Conservation (phyloP, 805 yeast genomes). For the Wickerhamomyces hampshirensis region DNA sequence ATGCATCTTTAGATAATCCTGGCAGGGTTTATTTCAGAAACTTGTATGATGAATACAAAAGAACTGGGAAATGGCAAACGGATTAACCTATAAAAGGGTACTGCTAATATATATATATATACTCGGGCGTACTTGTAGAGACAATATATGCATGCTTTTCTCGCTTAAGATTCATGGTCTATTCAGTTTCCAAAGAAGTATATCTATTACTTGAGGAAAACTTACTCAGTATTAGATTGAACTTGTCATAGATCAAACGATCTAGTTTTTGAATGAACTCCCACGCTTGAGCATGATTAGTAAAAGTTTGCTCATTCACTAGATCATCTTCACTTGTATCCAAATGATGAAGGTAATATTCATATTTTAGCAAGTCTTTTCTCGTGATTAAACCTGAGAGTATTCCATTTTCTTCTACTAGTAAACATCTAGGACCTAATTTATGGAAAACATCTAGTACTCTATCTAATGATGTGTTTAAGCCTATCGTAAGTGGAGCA, state of each 20-base stretch:
- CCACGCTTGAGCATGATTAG: conserved; percentile 13
- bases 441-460: conserved; percentile 66
- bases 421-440: conserved; percentile 73
- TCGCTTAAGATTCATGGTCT: too few relatives aligned
- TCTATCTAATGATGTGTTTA: conserved; percentile 51
- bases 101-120: background rate
- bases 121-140: too few relatives aligned
- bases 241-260: background rate
- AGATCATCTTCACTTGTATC: conserved; percentile 7
- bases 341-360: conserved; percentile 26
- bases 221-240: background rate
- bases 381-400: conserved; percentile 76
- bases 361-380: conserved; percentile 74
- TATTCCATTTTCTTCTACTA: conserved; percentile 57
- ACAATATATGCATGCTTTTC: too few relatives aligned
- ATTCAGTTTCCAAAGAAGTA: background rate
- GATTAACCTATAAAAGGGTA: conserved; percentile 5
- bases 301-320: conserved; percentile 13
- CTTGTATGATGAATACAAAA: conserved; percentile 68
- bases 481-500: conserved; percentile 59
- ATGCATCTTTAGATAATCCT: conserved; percentile 59
- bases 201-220: background rate
- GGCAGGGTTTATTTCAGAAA: conserved; percentile 65
- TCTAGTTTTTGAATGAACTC: conserved; percentile 8
- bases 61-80: conserved; percentile 68